phyloP scores from a whole-genome alignment of 2,329 filamentous ascomycete species.

The Clonostachys rhizophaga region DNA sequence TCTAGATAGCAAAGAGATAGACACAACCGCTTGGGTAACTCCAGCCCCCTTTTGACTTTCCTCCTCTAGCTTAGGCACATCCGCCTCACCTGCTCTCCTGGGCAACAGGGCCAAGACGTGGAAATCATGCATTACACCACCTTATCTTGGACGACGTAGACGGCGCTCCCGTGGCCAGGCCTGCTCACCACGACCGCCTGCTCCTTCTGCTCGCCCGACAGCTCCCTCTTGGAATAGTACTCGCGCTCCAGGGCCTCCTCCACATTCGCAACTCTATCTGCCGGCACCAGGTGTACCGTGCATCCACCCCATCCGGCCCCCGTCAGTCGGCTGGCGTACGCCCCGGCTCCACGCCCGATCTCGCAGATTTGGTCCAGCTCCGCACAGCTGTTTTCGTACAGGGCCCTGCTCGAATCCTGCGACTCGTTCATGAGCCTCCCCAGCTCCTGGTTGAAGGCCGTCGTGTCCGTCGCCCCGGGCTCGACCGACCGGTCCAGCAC shows the following conservation, averaged over 20 bases:
- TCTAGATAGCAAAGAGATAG: too few relatives aligned
- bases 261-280: conserved; percentile 73
- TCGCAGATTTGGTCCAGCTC: conserved; percentile 87
- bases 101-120: too few relatives aligned
- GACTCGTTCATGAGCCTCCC: conserved; percentile 86
- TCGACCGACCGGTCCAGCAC: conserved; percentile 57
- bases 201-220: conserved; percentile 67
- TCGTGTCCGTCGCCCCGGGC: conserved; percentile 43
- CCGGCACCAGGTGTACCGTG: conserved; percentile 87
- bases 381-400: conserved; percentile 88
- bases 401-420: conserved; percentile 78
- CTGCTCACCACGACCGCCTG: conserved; percentile 85
- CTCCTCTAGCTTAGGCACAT: too few relatives aligned
- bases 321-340: conserved; percentile 81
- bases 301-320: conserved; percentile 97
- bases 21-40: too few relatives aligned
- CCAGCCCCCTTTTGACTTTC: too few relatives aligned
- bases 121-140: not conserved
- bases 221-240: conserved; percentile 69
- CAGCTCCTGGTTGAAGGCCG: conserved; percentile 60
- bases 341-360: conserved; percentile 72
- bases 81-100: too few relatives aligned
- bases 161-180: conserved; percentile 69
- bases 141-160: conserved; percentile 35
- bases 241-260: conserved; percentile 72